A percentile compares a stretch with the other conserved stretches of the same genome.
These are phyloP conservation scores for Rosa persica DNA, from an alignment of 306 rosid genomes.

Conservation along the genomic window DNA sequence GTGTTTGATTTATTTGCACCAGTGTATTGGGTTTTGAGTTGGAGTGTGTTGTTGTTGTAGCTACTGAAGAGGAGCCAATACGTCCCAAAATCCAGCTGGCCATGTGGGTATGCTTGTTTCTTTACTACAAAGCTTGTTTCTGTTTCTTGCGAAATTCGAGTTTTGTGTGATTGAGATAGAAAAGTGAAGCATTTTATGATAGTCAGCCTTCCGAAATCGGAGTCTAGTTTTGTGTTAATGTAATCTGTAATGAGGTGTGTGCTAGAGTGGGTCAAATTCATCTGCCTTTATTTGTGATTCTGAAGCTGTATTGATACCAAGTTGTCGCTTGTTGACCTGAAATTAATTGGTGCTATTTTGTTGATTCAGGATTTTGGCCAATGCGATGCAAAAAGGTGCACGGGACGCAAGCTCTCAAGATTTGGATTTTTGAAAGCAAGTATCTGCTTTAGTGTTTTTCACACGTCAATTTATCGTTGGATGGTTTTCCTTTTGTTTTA, in stretches of 20 bases:
- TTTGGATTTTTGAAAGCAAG: slow-evolving; percentile 73
- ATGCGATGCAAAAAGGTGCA: slow-evolving; percentile 89
- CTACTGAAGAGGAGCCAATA: slow-evolving; percentile 46
- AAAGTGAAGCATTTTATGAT: neutral
- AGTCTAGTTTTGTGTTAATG: neutral
- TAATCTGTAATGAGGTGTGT: neutral
- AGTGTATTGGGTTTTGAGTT: slow-evolving; percentile 3
- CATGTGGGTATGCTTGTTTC: slow-evolving; percentile 75
- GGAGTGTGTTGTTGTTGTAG: slow-evolving; percentile 30
- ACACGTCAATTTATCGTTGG: neutral
- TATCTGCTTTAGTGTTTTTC: slow-evolving; percentile 23
- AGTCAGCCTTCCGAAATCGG: neutral
- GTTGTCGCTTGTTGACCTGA: neutral
- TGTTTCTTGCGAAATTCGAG: neutral
- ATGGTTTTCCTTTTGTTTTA: neutral
- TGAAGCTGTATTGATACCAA: neutral
- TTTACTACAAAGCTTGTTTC: neutral
- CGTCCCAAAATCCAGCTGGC: slow-evolving; percentile 72
- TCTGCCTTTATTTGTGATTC: neutral
- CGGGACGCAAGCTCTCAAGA: slow-evolving; percentile 94
- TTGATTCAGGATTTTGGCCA: slow-evolving; percentile 85
- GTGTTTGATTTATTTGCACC: slow-evolving; percentile 23
- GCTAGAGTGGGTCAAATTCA: neutral
- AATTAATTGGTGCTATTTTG: slow-evolving; percentile 30
- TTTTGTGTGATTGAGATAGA: neutral